These are phyloP conservation scores for Yamadazyma conglobata DNA, from an alignment of 1,139 yeast genomes.

Conservation along the genomic window DNA sequence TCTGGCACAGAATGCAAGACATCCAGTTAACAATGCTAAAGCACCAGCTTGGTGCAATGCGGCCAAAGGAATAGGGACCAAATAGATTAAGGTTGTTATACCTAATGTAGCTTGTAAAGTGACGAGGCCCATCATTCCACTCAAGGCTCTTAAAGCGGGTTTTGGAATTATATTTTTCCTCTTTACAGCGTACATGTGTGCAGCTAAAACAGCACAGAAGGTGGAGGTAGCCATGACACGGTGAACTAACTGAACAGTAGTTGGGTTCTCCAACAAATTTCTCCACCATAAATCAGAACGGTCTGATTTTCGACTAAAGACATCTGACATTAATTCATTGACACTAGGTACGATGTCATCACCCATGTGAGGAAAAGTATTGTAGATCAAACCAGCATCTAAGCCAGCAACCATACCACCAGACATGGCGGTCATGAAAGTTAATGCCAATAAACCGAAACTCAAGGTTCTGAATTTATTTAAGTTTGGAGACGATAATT, in stretches of 20 bases:
- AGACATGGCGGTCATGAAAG: conserved; percentile 88
- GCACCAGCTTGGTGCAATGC: conserved; percentile 99
- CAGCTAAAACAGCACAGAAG: conserved; percentile 64
- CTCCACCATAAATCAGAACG: conserved; percentile 83
- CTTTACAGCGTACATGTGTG: conserved; percentile 59
- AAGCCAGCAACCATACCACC: conserved; percentile 98
- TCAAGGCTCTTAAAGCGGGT: conserved; percentile 49
- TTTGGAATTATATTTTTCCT: conserved; percentile 62
- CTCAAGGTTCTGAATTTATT: conserved; percentile 54
- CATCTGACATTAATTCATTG: conserved; percentile 72
- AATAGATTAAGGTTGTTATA: conserved; percentile 74
- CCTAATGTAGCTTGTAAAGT: conserved; percentile 83
- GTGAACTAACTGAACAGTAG: conserved; percentile 92
- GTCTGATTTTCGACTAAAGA: conserved; percentile 65
- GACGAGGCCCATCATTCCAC: conserved; percentile 75
- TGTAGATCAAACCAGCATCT: conserved; percentile 95
- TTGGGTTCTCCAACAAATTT: conserved; percentile 90
- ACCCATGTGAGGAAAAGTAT: conserved; percentile 97
- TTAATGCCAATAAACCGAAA: conserved; percentile 56
- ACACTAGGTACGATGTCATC: conserved; percentile 67
- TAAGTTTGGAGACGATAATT: conserved; percentile 50
- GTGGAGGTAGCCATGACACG: conserved; percentile 82
- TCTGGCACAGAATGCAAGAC: conserved; percentile 65
- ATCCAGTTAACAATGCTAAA: conserved; percentile 76
- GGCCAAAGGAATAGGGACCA: conserved; percentile 91